Base-by-base conservation (phyloP, 495 filamentous ascomycete species). In the Trichodelitschia bisporula region DNA sequence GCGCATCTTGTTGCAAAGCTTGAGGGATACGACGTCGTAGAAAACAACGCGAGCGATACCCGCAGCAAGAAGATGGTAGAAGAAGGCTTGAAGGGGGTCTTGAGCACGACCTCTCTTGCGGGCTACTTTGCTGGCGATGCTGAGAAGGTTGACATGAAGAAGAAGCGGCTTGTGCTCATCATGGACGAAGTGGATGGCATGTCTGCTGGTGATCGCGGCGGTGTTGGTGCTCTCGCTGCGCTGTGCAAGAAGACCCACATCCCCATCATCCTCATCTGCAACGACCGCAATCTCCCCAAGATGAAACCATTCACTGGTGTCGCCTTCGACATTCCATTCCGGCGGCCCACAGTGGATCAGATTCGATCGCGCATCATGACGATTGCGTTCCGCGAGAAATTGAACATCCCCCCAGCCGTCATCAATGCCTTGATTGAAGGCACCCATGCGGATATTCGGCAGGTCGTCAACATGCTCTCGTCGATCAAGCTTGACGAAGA, bases 161-260 rank as follows among this genome's bases (percentile, higher is more conserved):
- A 83, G 52, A 84, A 83, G 55, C 91, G 90, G 36, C 64, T 93
- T 16, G 77, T 92, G 5, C 56, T 99, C 9, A 74, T 99, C 55
- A 93, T 99, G 89, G 86, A 99, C 41, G 86, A 99, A 50, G 86
- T 99, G 4, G 86, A 99, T 44, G 86, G 86, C 19, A 99, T 99
- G 86, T 92, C 83, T 28, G 82, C 82, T 25, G 86, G 86, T 41
- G 86, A 99, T 48, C 69, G 86, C 26, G 86, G 86, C 39, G 86
- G 86, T 45, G 89, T 99, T 24, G 86, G 83, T 14, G 84, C 89
- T 19, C 59, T 99, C 21, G 84, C 86, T 29, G 72, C 80, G 28
- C 67, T 93, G 26, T 92, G 83, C 54, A 92, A 75, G 55, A 93
- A 89, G 58, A 79, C 80, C 0, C 72, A 80, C 39, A 72, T 99